Evolutionary conservation across 345 rosid species (phyloP).

Genomic region (Boechera retrofracta): DNA sequence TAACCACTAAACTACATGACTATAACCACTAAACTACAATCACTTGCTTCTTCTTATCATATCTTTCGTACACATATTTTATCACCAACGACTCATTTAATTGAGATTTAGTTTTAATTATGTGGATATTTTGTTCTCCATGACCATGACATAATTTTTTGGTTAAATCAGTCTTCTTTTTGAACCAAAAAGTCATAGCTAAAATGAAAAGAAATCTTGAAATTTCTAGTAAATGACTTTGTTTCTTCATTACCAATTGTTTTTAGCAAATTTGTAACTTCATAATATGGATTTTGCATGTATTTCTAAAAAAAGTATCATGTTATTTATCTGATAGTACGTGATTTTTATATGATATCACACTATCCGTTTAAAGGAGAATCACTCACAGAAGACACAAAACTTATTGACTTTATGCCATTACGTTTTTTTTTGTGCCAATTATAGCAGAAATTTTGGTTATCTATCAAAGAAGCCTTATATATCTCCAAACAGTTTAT

Average conservation of each 20-base stretch:
- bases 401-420: neutral
- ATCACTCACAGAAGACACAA: neutral
- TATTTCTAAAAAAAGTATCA: neutral
- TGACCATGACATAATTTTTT: slow-evolving; percentile 19
- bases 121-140: slow-evolving; percentile 22
- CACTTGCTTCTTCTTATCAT: slow-evolving; percentile 2
- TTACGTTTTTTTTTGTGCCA: neutral
- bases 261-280: neutral
- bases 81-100: neutral
- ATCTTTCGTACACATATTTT: neutral
- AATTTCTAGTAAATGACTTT: slow-evolving; percentile 3
- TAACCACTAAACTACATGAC: slow-evolving; percentile 23
- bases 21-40: neutral
- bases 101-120: slow-evolving; percentile 13
- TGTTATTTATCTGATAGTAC: neutral
- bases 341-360: neutral
- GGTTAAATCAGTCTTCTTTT: slow-evolving; percentile 17
- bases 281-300: neutral
- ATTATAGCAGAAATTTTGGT: neutral
- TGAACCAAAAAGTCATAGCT: slow-evolving; percentile 27
- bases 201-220: slow-evolving; percentile 9
- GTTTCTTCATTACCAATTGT: neutral
- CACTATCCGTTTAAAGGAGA: neutral
- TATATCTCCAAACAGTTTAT: neutral
- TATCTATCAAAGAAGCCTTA: neutral